Evolutionary conservation across 345 rosid species (phyloP).

Genomic region (Salix udensis): DNA sequence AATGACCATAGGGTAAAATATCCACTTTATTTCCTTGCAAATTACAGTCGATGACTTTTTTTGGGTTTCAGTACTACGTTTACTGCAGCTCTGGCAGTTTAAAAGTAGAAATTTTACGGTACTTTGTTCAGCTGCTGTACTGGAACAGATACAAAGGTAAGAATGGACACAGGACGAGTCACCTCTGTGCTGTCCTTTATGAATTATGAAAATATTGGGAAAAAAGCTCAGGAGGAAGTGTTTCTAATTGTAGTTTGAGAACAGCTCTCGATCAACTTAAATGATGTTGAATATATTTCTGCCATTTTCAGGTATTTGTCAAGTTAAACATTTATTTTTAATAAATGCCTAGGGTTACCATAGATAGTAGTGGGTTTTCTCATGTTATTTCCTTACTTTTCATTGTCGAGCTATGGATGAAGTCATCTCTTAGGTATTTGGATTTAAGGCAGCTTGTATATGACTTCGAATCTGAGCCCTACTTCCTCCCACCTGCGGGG

Average conservation of each 20-base stretch:
- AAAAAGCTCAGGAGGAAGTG: not conserved
- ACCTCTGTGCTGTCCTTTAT: not conserved
- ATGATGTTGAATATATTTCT: not conserved
- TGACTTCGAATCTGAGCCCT: not conserved
- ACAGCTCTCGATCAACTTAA: conserved; percentile 4
- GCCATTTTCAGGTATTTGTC: not conserved
- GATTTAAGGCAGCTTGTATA: not conserved
- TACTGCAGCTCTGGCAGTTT: conserved; percentile 5
- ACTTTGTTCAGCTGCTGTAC: not conserved
- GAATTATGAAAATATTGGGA: not conserved
- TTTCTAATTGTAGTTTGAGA: conserved; percentile 13
- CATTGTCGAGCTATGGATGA: not conserved
- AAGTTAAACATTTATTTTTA: not conserved
- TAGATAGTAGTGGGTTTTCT: not conserved
- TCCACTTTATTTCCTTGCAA: not conserved
- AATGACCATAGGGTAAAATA: not conserved
- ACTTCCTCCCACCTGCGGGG: not conserved
- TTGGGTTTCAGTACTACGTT: conserved; percentile 14
- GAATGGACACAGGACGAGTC: not conserved
- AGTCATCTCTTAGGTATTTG: not conserved
- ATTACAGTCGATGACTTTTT: not conserved
- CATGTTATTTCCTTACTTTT: not conserved
- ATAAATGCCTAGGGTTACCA: not conserved
- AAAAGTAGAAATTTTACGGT: not conserved
- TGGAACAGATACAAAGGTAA: conserved; percentile 14